These are phyloP conservation scores for Lactarius psammicola DNA, from an alignment of 768 basidiomycete genomes.

Conservation along the genomic window DNA sequence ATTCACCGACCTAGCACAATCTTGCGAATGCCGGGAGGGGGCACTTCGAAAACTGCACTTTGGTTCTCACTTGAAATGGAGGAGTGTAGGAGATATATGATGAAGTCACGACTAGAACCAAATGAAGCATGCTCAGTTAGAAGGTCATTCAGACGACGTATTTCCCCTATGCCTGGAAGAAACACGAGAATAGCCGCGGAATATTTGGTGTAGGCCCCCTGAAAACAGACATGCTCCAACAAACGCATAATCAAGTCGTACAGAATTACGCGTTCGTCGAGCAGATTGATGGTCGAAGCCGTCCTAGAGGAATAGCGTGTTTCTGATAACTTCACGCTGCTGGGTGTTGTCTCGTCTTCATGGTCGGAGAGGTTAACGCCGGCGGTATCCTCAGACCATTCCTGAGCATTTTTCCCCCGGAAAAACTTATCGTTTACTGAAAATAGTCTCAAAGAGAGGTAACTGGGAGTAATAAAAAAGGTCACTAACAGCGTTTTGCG, in stretches of 20 bases:
- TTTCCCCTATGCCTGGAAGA: conserved; percentile 93
- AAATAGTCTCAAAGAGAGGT: not conserved
- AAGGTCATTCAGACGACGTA: conserved; percentile 81
- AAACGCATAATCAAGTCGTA: conserved; percentile 86
- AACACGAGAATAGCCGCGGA: conserved; percentile 87
- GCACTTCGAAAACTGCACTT: conserved; percentile 85
- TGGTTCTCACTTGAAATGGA: conserved; percentile 91
- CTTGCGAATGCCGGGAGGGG: conserved; percentile 77
- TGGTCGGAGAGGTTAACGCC: conserved; percentile 52
- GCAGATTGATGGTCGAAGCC: conserved; percentile 71
- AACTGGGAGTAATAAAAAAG: not conserved
- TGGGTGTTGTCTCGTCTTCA: conserved; percentile 51
- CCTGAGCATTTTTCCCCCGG: conserved; percentile 56
- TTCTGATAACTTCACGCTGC: conserved; percentile 53
- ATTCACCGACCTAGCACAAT: conserved; percentile 80
- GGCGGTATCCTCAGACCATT: conserved; percentile 77
- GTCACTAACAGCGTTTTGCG: conserved; percentile 60
- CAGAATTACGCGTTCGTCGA: conserved; percentile 86
- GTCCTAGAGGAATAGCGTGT: conserved; percentile 81
- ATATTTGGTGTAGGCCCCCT: conserved; percentile 49
- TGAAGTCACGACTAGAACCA: conserved; percentile 60
- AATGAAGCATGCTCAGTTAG: conserved; percentile 74
- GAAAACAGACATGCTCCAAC: conserved; percentile 80
- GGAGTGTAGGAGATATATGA: conserved; percentile 85
- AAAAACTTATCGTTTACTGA: conserved; percentile 64